Evolutionary conservation across 1,139 yeast species (phyloP).

Genomic region (Wickerhamomyces sp.): DNA sequence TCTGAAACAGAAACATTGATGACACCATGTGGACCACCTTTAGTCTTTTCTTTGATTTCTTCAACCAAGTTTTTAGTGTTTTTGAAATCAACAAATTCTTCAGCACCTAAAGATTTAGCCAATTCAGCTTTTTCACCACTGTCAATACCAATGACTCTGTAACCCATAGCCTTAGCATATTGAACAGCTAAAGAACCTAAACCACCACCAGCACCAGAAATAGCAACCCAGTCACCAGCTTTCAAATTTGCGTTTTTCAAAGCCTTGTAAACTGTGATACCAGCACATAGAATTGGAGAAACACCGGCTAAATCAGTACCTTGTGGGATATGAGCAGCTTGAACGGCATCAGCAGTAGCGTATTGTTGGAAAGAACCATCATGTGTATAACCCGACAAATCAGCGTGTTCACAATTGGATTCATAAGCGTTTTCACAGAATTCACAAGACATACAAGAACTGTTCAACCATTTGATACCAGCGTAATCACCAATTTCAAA

Average conservation of each 20-base stretch:
- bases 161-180: slow-evolving; percentile 81
- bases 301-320: slow-evolving; percentile 69
- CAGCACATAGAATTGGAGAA: slow-evolving; percentile 81
- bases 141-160: slow-evolving; percentile 71
- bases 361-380: slow-evolving; percentile 85
- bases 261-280: slow-evolving; percentile 82
- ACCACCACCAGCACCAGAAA: slow-evolving; percentile 86
- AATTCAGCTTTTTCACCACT: slow-evolving; percentile 65
- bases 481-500: slow-evolving; percentile 75
- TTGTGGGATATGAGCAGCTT: slow-evolving; percentile 72
- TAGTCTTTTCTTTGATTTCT: slow-evolving; percentile 53
- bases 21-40: slow-evolving; percentile 74
- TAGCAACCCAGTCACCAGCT: slow-evolving; percentile 77
- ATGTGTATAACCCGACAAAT: slow-evolving; percentile 73
- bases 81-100: slow-evolving; percentile 62
- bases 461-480: slow-evolving; percentile 71
- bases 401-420: slow-evolving; percentile 65
- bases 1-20: slow-evolving; percentile 78
- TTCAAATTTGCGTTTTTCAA: slow-evolving; percentile 60
- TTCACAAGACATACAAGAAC: slow-evolving; percentile 72
- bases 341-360: slow-evolving; percentile 82
- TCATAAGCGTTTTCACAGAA: slow-evolving; percentile 65
- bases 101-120: slow-evolving; percentile 61
- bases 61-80: slow-evolving; percentile 46
- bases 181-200: slow-evolving; percentile 78